Evolutionary conservation across 495 filamentous ascomycete species (phyloP).

Genomic region (Neurospora cerealis): DNA sequence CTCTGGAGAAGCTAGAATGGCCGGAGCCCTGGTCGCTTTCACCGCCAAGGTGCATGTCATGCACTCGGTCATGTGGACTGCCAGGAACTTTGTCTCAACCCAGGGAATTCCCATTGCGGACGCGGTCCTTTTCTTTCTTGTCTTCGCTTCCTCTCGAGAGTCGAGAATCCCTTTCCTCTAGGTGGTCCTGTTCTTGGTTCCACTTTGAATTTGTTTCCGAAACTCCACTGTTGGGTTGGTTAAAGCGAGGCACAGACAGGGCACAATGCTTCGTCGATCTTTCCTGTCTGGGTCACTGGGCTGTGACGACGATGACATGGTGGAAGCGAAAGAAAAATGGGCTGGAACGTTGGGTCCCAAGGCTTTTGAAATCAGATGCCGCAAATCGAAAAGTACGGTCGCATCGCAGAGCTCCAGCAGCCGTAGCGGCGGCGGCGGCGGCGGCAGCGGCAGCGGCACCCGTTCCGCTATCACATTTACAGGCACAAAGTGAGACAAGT

Average conservation of each 20-base stretch:
- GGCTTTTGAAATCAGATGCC: neutral
- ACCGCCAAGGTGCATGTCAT: neutral
- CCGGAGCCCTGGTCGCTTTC: neutral
- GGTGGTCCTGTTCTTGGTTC: neutral
- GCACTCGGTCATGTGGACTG: constrained; percentile 1
- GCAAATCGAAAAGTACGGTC: neutral
- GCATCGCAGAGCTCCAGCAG: neutral
- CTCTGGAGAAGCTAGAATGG: neutral
- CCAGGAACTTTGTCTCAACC: neutral
- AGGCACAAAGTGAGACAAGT: neutral
- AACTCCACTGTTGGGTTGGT: neutral
- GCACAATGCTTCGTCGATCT: neutral
- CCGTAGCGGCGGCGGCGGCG: neutral
- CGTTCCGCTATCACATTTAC: neutral
- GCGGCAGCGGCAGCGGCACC: neutral
- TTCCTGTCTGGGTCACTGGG: neutral
- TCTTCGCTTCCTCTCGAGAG: neutral
- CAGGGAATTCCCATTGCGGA: neutral
- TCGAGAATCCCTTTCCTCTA: neutral
- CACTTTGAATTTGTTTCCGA: neutral
- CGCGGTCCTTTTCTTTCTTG: neutral
- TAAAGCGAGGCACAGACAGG: neutral
- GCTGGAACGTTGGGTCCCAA: neutral
- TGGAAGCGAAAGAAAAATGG: neutral
- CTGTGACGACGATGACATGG: neutral